Conservation (phyloP, 169 alveolate genomes). For the Cryptosporidium muris region DNA sequence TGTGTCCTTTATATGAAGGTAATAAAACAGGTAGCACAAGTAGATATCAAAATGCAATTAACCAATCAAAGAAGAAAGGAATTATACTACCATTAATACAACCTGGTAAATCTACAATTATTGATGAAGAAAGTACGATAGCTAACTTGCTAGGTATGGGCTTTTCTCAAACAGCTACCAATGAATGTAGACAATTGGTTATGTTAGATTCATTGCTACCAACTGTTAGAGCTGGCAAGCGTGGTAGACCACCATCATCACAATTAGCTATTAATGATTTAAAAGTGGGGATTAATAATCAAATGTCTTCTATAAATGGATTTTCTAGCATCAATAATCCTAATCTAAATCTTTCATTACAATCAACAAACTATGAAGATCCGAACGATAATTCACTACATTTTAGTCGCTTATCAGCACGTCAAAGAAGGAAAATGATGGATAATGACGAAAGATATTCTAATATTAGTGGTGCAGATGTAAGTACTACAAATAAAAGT, state of each 20-base stretch:
- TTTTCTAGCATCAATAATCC: neutral
- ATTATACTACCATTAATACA: constrained; percentile 21
- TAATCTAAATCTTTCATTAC: neutral
- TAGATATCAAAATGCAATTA: constrained; percentile 58
- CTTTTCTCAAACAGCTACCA: constrained; percentile 21
- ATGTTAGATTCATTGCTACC: constrained; percentile 25
- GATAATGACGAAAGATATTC: constrained; percentile 57
- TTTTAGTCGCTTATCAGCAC: constrained; percentile 58
- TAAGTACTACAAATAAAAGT: neutral
- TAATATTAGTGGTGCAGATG: constrained; percentile 8
- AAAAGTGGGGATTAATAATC: neutral
- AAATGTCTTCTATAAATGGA: neutral
- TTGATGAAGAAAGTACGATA: constrained; percentile 51
- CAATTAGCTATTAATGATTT: neutral
- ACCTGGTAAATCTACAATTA: constrained; percentile 34
- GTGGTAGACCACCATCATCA: constrained; percentile 56
- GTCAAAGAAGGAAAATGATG: constrained; percentile 69
- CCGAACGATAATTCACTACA: constrained; percentile 6
- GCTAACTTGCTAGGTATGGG: constrained; percentile 61
- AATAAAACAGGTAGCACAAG: constrained; percentile 53
- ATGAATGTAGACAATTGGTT: constrained; percentile 31
- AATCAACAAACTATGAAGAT: neutral
- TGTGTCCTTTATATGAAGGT: constrained; percentile 80
- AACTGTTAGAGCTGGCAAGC: constrained; percentile 32
- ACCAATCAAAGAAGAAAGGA: constrained; percentile 20